Base-by-base conservation (phyloP, 768 basidiomycete species). In the Termitomyces sp. region DNA sequence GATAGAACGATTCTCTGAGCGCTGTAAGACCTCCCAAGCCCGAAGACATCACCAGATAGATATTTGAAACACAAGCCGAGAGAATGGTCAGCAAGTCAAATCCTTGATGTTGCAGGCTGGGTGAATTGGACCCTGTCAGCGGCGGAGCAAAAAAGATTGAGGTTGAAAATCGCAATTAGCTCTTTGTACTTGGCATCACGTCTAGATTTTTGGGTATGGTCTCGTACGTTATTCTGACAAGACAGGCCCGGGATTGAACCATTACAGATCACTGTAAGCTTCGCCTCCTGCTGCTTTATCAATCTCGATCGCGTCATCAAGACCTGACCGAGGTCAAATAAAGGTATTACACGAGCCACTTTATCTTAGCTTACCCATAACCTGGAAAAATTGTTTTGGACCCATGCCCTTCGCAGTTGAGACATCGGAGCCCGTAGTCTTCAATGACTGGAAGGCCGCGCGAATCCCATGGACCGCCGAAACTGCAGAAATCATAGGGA, bases 381-480 rank as follows among this genome's bases (percentile, higher is more conserved):
- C 75, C 61, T 81, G 74, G 68, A 83, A 82, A 71, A 82, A 82
- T 48, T 76, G 71, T 61, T 78, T 81, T 31, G 82, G 82, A 60
- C 80, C 78, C 81, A 83, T 82, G 31, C 78, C 75, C 34, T 63
- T 63, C 1, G 68, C 70, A n/a, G 76, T 58, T 60, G 64, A 40
- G 60, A 77, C 77, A 68, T 83, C 82, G 9, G 80, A 81, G 29
- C 82, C 82, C 5, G 77, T 81, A 66, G 76, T 74, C 68, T 82
- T 83, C 53, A 83, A 71, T 12, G 78, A 77, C 34, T 75, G 71
- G 69, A 82, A 77, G 8, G 80, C 81, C 8, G 75, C 76, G 7
- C 81, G 79, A 43, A 83, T 79, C 14, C 73, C 79, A 63, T 83
- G 82, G 0, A 82, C 72, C 5, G 77, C 77, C n/a, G 81, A 76